Percentiles rank a stretch among this genome's conserved stretches.
phyloP scores from a whole-genome alignment of 495 filamentous ascomycete species.

The Sabuloglossum arenarium region DNA sequence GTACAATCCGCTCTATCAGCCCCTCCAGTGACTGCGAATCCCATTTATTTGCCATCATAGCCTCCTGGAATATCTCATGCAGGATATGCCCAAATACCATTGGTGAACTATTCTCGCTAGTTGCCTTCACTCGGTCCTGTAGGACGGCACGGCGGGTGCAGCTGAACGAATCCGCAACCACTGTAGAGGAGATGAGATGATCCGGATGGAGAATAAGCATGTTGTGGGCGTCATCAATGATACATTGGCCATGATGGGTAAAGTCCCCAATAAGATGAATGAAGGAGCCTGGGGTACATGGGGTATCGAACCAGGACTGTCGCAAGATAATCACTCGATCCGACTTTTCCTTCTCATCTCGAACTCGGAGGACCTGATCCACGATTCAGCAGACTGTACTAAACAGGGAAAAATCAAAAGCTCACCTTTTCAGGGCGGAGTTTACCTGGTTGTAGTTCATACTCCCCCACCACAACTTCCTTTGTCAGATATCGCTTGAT shows the following conservation, averaged over 20 bases:
- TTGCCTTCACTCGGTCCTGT: constrained; percentile 81
- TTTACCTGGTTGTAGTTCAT: constrained; percentile 37
- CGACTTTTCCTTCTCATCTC: constrained; percentile 44
- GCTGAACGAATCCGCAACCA: constrained; percentile 79
- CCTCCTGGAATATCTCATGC: constrained; percentile 86
- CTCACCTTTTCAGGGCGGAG: constrained; percentile 50
- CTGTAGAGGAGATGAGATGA: constrained; percentile 82
- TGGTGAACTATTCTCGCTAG: constrained; percentile 50
- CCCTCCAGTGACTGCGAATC: constrained; percentile 39
- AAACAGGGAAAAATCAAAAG: not conserved
- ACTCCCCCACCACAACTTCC: constrained; percentile 43
- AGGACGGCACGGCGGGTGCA: constrained; percentile 79
- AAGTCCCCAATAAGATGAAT: constrained; percentile 79
- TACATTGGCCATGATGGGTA: constrained; percentile 36
- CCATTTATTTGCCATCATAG: constrained; percentile 69
- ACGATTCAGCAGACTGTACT: not conserved
- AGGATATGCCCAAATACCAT: constrained; percentile 80
- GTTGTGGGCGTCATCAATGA: constrained; percentile 58
- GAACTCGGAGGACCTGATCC: constrained; percentile 50
- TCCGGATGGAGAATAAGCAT: constrained; percentile 90
- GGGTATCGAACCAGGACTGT: constrained; percentile 66
- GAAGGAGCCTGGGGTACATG: constrained; percentile 47
- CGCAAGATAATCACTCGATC: constrained; percentile 55
- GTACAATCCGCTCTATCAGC: constrained; percentile 40
- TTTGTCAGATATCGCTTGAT: constrained; percentile 72